Evolutionary conservation across 1,284 basidiomycete species (phyloP), one percentile per base, ranked within the genome.

Genomic region (Anthracocystis setariae): DNA sequence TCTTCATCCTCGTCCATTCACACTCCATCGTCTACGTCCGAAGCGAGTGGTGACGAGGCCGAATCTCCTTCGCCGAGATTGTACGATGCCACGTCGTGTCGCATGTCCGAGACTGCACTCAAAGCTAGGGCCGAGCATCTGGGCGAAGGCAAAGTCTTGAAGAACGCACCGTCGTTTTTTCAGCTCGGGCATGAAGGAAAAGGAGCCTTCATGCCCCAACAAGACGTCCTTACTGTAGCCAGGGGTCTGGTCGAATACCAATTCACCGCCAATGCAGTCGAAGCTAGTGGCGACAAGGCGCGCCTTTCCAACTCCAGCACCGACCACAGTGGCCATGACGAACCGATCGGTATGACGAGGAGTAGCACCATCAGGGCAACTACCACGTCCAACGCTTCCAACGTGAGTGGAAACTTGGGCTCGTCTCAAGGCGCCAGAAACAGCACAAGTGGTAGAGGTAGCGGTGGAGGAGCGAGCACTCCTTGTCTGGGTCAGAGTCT

Each of bases 161-260:
- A 50, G 25, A 62, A 73, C 39, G 51, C 58, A 27, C 64, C 65
- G 32, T 68, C 70, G 70, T 69, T 58, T 73, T 73, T 73, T 73
- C 71, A 51, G 71, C 71, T 69, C 52, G 71, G 71, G 71, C 71
- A 73, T 73, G 71, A 73, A 73, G 71, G 42, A 54, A 61, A 69
- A 65, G 71, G 71, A 55, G 65, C 48, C 62, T 73, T 73, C 71
- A 65, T 73, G 71, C 71, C 71, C 66, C 10, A 46, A 12, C 52
- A 65, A 46, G 29, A 29, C 29, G 63, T 73, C 71, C 71, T 73
- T 45, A 56, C 60, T 42, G 71, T 73, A 29, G 65, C 65, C 32
- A 60, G 61, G 46, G 71, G 61, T 13, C 48, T 73, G 57, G 71
- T 69, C 39, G 65, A 73, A 20, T 50, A 67, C 53, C 64, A 73